Conservation (phyloP, 345 rosid genomes). For the Nephelium lappaceum region DNA sequence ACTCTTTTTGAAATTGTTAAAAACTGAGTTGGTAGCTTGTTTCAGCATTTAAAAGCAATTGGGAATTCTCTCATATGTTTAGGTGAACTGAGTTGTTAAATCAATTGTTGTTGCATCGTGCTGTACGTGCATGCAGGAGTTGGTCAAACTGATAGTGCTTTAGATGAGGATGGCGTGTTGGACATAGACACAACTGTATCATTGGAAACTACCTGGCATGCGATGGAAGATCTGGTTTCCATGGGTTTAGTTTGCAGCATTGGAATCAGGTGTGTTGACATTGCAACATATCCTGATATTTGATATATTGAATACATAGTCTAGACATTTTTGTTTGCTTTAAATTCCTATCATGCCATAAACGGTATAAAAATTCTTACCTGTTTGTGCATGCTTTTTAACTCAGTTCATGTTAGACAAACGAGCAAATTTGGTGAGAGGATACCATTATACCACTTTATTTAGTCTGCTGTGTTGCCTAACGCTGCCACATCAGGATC, state of each 20-base stretch:
- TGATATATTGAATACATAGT: background rate
- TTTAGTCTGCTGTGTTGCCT: background rate
- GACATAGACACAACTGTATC: conserved; percentile 80
- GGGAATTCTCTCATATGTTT: background rate
- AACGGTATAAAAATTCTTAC: background rate
- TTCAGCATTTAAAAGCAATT: background rate
- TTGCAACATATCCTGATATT: background rate
- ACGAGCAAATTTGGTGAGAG: background rate
- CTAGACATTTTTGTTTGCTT: background rate
- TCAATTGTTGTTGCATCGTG: background rate
- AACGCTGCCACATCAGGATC: background rate
- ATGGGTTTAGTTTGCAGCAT: conserved; percentile 86
- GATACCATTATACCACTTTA: background rate
- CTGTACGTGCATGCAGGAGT: conserved; percentile 45
- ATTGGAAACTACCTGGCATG: conserved; percentile 89
- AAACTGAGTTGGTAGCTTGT: background rate
- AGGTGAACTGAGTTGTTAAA: background rate
- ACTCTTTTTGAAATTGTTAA: background rate
- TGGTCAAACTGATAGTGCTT: conserved; percentile 70
- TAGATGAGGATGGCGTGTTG: conserved; percentile 74
- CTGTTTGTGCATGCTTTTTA: background rate
- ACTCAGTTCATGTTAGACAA: background rate
- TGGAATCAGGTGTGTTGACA: conserved; percentile 57
- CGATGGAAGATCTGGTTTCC: conserved; percentile 86
- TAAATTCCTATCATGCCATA: background rate